phyloP scores from a whole-genome alignment of 257 asterid species.

The Solanum okadae region DNA sequence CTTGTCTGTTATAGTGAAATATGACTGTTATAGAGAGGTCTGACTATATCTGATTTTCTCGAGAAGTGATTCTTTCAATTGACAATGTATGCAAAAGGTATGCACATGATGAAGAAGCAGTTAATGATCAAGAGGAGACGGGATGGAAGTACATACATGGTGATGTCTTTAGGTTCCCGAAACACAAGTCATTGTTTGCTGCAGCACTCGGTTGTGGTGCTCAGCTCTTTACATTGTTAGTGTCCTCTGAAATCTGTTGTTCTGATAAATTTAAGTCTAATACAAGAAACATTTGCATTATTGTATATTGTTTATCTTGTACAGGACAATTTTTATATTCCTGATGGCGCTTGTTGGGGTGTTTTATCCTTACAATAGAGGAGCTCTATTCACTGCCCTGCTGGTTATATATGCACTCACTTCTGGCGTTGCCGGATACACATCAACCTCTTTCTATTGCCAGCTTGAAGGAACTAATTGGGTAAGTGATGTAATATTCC shows the following conservation, averaged over 20 bases:
- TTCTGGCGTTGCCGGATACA: constrained; percentile 63
- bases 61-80: not conserved
- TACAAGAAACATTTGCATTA: not conserved
- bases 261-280: not conserved
- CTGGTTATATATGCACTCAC: constrained; percentile 62
- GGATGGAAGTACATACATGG: constrained; percentile 80
- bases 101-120: constrained; percentile 69
- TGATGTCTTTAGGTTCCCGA: constrained; percentile 63
- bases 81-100: constrained; percentile 22
- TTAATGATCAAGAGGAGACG: constrained; percentile 63
- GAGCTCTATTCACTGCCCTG: constrained; percentile 52
- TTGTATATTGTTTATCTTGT: not conserved
- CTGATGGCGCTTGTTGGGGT: constrained; percentile 62
- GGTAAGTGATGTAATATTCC: constrained; percentile 19
- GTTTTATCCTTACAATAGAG: constrained; percentile 64
- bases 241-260: not conserved
- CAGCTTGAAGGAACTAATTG: constrained; percentile 72
- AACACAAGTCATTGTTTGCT: constrained; percentile 51
- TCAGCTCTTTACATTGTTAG: constrained; percentile 65
- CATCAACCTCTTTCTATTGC: constrained; percentile 52
- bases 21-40: not conserved
- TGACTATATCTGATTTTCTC: not conserved
- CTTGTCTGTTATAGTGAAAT: not conserved
- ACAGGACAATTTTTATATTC: constrained; percentile 55
- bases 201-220: constrained; percentile 68